Conservation (phyloP, 345 rosid species). For the Populus ilicifolia region DNA sequence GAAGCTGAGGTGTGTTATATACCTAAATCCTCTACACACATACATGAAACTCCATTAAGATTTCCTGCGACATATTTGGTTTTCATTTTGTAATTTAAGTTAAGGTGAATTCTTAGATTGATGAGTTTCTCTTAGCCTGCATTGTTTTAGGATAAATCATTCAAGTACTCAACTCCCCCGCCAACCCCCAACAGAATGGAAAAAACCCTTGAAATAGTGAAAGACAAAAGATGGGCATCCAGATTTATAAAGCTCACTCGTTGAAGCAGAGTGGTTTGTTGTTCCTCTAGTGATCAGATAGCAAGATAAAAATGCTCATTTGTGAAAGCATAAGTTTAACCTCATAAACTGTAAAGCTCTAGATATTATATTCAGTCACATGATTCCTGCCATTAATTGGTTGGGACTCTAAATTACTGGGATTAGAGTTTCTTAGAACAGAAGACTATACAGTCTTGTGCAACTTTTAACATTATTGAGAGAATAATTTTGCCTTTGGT, state of each 20-base stretch:
- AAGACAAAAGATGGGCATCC: neutral
- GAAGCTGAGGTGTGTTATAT: conserved; percentile 62
- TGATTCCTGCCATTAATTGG: neutral
- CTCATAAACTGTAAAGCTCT: neutral
- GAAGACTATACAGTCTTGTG: neutral
- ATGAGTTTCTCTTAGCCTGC: neutral
- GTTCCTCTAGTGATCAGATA: neutral
- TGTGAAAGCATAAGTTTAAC: neutral
- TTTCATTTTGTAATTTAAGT: neutral
- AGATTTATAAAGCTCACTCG: neutral
- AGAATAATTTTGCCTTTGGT: neutral
- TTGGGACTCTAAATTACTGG: neutral
- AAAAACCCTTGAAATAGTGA: neutral
- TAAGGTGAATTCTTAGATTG: neutral
- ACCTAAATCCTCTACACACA: neutral
- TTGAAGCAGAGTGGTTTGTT: neutral
- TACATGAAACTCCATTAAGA: neutral
- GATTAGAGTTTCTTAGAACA: neutral
- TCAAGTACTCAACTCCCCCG: neutral
- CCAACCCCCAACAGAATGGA: neutral
- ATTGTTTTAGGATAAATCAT: neutral
- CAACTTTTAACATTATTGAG: neutral
- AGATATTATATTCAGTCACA: neutral
- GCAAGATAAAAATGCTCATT: neutral
- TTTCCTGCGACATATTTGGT: neutral